These are phyloP conservation scores for Penicillium brasilianum DNA, from an alignment of 2,329 filamentous ascomycete species.

Conservation along the genomic window DNA sequence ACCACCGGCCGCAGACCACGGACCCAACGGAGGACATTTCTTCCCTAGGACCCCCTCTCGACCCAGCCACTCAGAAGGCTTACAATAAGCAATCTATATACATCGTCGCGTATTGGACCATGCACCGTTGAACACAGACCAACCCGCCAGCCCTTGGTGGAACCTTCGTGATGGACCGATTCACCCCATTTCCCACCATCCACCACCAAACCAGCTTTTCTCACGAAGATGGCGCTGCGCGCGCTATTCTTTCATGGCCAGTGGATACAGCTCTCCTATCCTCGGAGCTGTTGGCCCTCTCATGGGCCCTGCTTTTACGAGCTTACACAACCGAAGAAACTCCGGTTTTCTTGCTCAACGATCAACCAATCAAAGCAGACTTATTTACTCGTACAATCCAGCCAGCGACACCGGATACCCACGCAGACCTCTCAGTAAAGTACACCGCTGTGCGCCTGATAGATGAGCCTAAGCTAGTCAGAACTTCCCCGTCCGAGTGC, in stretches of 20 bases:
- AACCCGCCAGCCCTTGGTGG: background rate
- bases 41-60: background rate
- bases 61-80: conserved; percentile 26
- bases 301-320: conserved; percentile 40
- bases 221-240: conserved; percentile 19
- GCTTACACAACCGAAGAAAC: conserved; percentile 39
- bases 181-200: conserved; percentile 31
- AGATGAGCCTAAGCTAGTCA: conserved; percentile 9
- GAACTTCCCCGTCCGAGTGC: background rate
- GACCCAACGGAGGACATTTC: too few species aligned
- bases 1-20: background rate
- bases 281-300: conserved; percentile 27
- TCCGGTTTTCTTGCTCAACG: conserved; percentile 40
- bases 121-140: conserved; percentile 15
- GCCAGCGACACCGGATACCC: conserved; percentile 22
- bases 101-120: conserved; percentile 16
- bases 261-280: conserved; percentile 26
- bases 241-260: conserved; percentile 23
- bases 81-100: conserved; percentile 29
- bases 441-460: conserved; percentile 35
- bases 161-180: conserved; percentile 29
- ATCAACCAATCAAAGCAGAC: conserved; percentile 35
- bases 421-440: conserved; percentile 15
- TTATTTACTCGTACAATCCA: conserved; percentile 24
- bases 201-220: conserved; percentile 3